phyloP scores from a whole-genome alignment of 805 yeast species.

The Millerozyma miso region DNA sequence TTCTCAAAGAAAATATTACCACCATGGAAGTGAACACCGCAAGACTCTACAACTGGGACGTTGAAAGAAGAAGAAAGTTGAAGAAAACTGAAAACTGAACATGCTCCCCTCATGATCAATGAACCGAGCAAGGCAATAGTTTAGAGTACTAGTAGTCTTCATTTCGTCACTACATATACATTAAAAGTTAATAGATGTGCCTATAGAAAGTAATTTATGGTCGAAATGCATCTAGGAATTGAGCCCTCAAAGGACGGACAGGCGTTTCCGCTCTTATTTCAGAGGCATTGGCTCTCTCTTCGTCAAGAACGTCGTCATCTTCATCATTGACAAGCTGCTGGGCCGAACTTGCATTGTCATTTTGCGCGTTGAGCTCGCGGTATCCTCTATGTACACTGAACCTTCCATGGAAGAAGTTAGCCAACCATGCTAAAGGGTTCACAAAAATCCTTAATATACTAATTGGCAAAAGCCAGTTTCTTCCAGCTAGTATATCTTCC shows the following conservation, averaged over 20 bases:
- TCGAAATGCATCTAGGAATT: slow-evolving; percentile 57
- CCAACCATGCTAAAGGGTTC: slow-evolving; percentile 18
- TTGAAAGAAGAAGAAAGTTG: slow-evolving; percentile 61
- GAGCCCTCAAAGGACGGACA: slow-evolving; percentile 56
- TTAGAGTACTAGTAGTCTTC: not conserved
- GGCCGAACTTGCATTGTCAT: slow-evolving; percentile 1
- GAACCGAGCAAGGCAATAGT: not conserved
- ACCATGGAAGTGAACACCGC: slow-evolving; percentile 98
- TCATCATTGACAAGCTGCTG: slow-evolving; percentile 9
- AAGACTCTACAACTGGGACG: slow-evolving; percentile 85
- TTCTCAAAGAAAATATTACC: slow-evolving; percentile 81
- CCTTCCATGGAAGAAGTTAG: not conserved
- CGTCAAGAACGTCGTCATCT: slow-evolving; percentile 21
- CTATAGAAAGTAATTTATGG: slow-evolving; percentile 29
- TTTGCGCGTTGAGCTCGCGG: slow-evolving; percentile 2
- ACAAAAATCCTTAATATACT: slow-evolving; percentile 22
- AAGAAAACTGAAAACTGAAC: slow-evolving; percentile 37
- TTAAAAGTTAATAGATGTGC: slow-evolving; percentile 21
- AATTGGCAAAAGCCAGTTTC: slow-evolving; percentile 29
- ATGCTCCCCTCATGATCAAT: not conserved
- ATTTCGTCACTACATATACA: not conserved
- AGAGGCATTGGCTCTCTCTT: slow-evolving; percentile 16
- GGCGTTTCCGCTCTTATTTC: slow-evolving; percentile 54
- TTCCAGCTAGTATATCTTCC: slow-evolving; percentile 34
- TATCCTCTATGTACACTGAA: slow-evolving; percentile 6